phyloP scores from a whole-genome alignment of 352 stramenopile species.

The Pythium plurisporium region DNA sequence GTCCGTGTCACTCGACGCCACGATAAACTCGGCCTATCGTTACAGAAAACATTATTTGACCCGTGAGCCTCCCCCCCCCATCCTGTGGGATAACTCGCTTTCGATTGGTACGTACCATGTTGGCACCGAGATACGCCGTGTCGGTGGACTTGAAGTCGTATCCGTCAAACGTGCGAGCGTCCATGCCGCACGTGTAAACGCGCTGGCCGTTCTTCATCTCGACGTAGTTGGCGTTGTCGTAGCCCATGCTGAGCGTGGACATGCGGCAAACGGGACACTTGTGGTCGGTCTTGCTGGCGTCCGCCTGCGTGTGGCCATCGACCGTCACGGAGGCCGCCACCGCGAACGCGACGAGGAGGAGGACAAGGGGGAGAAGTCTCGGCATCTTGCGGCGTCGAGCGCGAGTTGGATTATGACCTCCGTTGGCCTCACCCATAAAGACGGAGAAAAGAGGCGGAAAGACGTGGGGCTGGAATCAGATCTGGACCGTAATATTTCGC shows the following conservation, averaged over 20 bases:
- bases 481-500: neutral
- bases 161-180: conserved; percentile 29
- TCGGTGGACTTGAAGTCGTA: conserved; percentile 64
- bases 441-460: neutral
- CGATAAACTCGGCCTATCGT: conserved; percentile 41
- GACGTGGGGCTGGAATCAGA: conserved; percentile 2
- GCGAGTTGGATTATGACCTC: conserved; percentile 7
- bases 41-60: too few relatives aligned
- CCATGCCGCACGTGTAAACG: conserved; percentile 84
- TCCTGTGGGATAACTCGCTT: too few relatives aligned
- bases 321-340: conserved; percentile 1
- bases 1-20: conserved; percentile 58
- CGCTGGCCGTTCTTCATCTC: conserved; percentile 62
- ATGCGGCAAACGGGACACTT: conserved; percentile 34
- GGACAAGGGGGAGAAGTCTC: neutral
- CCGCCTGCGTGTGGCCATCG: conserved; percentile 13
- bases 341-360: neutral
- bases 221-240: conserved; percentile 28
- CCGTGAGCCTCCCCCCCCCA: too few relatives aligned
- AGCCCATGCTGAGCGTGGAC: conserved; percentile 16
- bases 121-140: conserved; percentile 65
- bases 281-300: conserved; percentile 13
- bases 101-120: conserved; percentile 54
- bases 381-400: too few relatives aligned
- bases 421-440: too few relatives aligned